These are phyloP conservation scores for Colletotrichum gloeosporioides DNA, from an alignment of 2,329 filamentous ascomycete genomes.

Conservation along the genomic window DNA sequence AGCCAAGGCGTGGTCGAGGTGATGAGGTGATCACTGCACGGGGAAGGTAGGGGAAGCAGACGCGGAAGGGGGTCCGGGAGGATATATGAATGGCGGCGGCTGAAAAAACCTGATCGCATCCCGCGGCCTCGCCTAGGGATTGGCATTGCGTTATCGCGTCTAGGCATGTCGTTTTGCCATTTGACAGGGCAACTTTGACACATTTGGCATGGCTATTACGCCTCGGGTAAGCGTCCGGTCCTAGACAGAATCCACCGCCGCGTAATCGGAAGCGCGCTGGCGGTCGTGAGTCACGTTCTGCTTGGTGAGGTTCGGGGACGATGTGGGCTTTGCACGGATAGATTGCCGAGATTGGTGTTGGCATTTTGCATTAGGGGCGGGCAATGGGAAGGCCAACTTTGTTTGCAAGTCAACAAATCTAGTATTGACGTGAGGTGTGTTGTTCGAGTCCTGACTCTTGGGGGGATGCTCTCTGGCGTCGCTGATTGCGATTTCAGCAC, in stretches of 20 bases:
- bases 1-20: not conserved
- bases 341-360: constrained; percentile 19
- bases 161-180: constrained; percentile 9
- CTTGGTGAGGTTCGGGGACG: constrained; percentile 14
- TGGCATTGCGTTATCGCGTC: constrained; percentile 17
- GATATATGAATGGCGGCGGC: not conserved
- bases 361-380: not conserved
- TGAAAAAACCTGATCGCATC: not conserved
- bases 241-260: constrained; percentile 5
- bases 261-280: constrained; percentile 17
- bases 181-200: not conserved
- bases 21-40: not conserved
- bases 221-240: constrained; percentile 11
- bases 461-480: not conserved
- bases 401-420: not conserved
- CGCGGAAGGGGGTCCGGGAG: not conserved
- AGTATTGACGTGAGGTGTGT: not conserved
- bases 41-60: not conserved
- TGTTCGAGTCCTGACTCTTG: not conserved
- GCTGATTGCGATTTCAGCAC: not conserved
- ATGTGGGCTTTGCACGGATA: constrained; percentile 12
- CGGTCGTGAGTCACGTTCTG: constrained; percentile 6
- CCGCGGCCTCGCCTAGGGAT: not conserved
- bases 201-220: not conserved
- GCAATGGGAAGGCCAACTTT: not conserved